Evolutionary conservation across 2,329 filamentous ascomycete genomes (phyloP), one percentile per base, ranked within the genome.

Genomic region (Stachybotrys elegans): DNA sequence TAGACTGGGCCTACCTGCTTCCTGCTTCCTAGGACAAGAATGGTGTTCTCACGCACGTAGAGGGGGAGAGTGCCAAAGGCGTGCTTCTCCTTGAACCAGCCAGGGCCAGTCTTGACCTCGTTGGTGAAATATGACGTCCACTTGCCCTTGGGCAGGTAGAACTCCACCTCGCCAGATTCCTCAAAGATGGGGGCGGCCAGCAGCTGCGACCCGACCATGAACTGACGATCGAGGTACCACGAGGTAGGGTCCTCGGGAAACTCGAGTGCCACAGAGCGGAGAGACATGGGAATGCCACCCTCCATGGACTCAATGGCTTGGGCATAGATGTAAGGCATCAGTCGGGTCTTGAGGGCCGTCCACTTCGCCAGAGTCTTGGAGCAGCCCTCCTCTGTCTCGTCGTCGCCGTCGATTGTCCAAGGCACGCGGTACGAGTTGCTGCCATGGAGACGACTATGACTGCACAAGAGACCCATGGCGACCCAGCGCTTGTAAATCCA

Each of bases 401-500:
- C 81, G 40, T 85, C 81, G 47, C 76, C 64, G 53, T 86, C 84
- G 47, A 87, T 80, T 35, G 79, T 75, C 84, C 84, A 88, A 3
- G 84, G 84, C n/a, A 88, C 83, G 16, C 84, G 81, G 65, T 86
- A 88, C 4, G 79, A 84, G 48, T 72, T 77, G 41, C 79, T 83
- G 3, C 84, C 84, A 58, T 88, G 84, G 11, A 88, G 71, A 13
- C 84, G 75, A 29, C 81, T 85, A 61, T 88, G 84, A 9, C 78
- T 79, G 52, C 82, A 86, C 32, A 88, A 65, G 2, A 88, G 71
- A 0, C 84, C 84, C 60, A 88, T 86, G n/a, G 83, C 83, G 6
- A 88, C 83, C 84, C 84, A 88, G 40, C 84, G 79, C 66, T 88
- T 88, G 65, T 88, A 88, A 53, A 88, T 77, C 68, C 79, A 82